Base-by-base conservation (phyloP, 345 rosid species). In the Citropsis articulata region DNA sequence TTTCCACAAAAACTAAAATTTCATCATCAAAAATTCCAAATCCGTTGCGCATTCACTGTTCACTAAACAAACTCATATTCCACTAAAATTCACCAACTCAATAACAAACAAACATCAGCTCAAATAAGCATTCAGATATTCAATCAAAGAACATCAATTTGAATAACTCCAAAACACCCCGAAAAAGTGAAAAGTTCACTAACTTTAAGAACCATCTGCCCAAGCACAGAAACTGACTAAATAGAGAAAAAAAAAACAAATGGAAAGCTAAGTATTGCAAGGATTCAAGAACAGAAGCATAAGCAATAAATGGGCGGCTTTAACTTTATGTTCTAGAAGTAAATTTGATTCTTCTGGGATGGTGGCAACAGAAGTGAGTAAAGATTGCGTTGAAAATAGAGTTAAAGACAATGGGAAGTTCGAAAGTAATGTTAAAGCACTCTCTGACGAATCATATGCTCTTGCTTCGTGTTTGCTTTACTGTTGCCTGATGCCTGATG, bases 111-210 rank as follows among this genome's bases (percentile, higher is more conserved):
- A 53, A 50, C 24, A n/a, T 16, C 63, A 75, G 24, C 8, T 66
- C 66, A 33, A 30, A 50, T 10, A 65, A 65, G 16, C 50, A 75
- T 28, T 48, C 42, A 65, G 35, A 21, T 30, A 33, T 53, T 69
- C 25, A 53, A 66, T 75, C 36, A 75, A 75, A 45, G 16, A 75
- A n/a, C 27, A 64, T 50, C 33, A 66, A 75, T 66, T n/a, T 36
- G 12, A 30, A 65, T 7, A 65, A 53, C 63, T 28, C 45, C 27
- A 53, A 7, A 50, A 45, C 35, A 65, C 71, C 71, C 71, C 63
- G 18, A 64, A 30, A 50, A 31, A 55, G 30, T 45, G 24, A 75
- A 75, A 75, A 7, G n/a, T 16, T 18, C 19, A 7, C 16, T n/a
- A 57, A n/a, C 59, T 75, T 53, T 64, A 75, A 66, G 31, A 75